These are phyloP conservation scores for Schrenkiella parvula DNA, from an alignment of 345 rosid genomes.

Conservation along the genomic window DNA sequence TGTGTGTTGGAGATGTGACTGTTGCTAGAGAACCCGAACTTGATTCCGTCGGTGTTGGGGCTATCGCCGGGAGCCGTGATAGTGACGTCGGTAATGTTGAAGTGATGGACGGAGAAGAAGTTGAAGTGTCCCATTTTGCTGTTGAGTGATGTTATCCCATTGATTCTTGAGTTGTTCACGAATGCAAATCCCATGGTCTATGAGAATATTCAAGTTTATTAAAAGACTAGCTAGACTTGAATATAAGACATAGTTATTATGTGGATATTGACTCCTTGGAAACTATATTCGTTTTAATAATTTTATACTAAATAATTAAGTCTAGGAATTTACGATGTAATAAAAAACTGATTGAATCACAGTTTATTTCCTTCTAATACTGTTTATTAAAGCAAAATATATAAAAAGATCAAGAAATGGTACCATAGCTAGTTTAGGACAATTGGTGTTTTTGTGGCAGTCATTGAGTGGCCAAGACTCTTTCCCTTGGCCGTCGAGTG, in stretches of 20 bases:
- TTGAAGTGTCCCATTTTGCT: slow-evolving; percentile 30
- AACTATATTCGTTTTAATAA: background rate
- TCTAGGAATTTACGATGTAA: too few relatives aligned
- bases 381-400: background rate
- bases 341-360: too few relatives aligned
- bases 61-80: slow-evolving; percentile 25
- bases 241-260: background rate
- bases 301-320: too few relatives aligned
- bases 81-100: slow-evolving; percentile 16
- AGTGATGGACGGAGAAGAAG: slow-evolving; percentile 19
- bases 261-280: background rate
- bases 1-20: slow-evolving; percentile 17
- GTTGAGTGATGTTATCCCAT: slow-evolving; percentile 27
- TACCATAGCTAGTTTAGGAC: slow-evolving; percentile 30
- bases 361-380: background rate
- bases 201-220: background rate
- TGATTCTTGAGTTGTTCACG: slow-evolving; percentile 24
- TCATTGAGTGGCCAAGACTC: slow-evolving; percentile 30
- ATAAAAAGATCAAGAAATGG: background rate
- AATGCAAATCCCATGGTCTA: slow-evolving; percentile 27
- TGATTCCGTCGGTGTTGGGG: slow-evolving; percentile 32
- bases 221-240: background rate
- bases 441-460: slow-evolving; percentile 19
- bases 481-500: slow-evolving; percentile 28
- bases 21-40: slow-evolving; percentile 20